These are phyloP conservation scores for Fraxinus sp. DNA, from an alignment of 305 asterid genomes.

Conservation along the genomic window DNA sequence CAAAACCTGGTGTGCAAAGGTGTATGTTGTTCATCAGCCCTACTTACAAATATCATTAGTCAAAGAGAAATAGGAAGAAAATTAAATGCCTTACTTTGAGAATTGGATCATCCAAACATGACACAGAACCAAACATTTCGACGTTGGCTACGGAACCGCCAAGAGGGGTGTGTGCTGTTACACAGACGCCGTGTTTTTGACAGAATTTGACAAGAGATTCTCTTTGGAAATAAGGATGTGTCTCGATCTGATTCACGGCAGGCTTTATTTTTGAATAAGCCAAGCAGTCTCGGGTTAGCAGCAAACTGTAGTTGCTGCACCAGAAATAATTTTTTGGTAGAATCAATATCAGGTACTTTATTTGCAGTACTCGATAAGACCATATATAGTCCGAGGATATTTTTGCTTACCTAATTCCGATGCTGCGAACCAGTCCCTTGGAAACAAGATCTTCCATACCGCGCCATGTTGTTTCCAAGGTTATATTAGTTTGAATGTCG, in stretches of 20 bases:
- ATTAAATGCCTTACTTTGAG: constrained; percentile 33
- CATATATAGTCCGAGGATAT: neutral
- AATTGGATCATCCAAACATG: constrained; percentile 65
- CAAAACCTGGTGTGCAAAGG: neutral
- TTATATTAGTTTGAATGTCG: neutral
- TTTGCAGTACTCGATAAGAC: neutral
- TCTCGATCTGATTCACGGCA: neutral
- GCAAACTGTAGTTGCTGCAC: neutral
- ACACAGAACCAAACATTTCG: constrained; percentile 59
- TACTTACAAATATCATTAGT: neutral
- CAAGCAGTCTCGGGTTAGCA: neutral
- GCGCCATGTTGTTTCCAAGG: neutral
- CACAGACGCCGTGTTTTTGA: constrained; percentile 61
- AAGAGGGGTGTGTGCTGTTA: constrained; percentile 74
- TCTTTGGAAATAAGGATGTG: constrained; percentile 31
- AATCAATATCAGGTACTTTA: neutral
- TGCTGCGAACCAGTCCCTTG: neutral
- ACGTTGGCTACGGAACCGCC: constrained; percentile 66
- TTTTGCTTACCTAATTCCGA: neutral
- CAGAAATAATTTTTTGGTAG: too few species aligned
- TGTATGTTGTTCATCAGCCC: neutral
- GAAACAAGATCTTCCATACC: neutral
- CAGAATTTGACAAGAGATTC: constrained; percentile 62
- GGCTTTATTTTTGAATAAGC: neutral
- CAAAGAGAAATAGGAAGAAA: neutral